Conservation (phyloP, 352 stramenopile species). For the Phytophthora crassamura region DNA sequence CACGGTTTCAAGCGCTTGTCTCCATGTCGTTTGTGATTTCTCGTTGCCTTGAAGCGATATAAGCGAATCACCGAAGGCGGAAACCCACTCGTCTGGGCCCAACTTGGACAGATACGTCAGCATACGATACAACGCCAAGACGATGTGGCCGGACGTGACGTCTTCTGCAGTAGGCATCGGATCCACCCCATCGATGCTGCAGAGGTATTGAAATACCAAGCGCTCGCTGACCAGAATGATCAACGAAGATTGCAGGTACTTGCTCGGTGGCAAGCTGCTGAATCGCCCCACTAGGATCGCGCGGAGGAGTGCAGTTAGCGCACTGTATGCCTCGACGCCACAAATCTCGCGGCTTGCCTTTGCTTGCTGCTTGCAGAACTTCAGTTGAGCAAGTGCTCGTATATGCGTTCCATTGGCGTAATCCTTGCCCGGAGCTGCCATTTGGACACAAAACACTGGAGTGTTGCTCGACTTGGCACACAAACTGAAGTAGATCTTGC, state of each 20-base stretch:
- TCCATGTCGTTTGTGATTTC: slow-evolving; percentile 23
- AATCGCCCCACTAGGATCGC: slow-evolving; percentile 32
- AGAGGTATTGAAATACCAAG: slow-evolving; percentile 37
- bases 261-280: slow-evolving; percentile 17
- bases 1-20: slow-evolving; percentile 11
- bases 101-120: slow-evolving; percentile 31
- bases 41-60: slow-evolving; percentile 26
- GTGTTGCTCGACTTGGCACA: slow-evolving; percentile 19
- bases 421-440: slow-evolving; percentile 13
- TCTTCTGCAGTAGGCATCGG: slow-evolving; percentile 14
- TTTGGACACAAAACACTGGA: slow-evolving; percentile 39
- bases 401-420: background rate
- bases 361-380: slow-evolving; percentile 27
- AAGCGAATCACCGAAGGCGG: slow-evolving; percentile 32
- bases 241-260: slow-evolving; percentile 26
- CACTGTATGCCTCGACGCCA: slow-evolving; percentile 39
- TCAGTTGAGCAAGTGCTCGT: slow-evolving; percentile 19
- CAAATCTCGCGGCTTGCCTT: slow-evolving; percentile 15
- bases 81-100: slow-evolving; percentile 18
- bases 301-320: slow-evolving; percentile 38
- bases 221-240: slow-evolving; percentile 41
- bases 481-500: slow-evolving; percentile 40
- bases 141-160: slow-evolving; percentile 29
- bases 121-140: slow-evolving; percentile 31
- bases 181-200: slow-evolving; percentile 13